A percentile compares a stretch with the other conserved stretches of the same genome.
These are phyloP conservation scores for Beta corolliflora DNA, from an alignment of 179 eudicot species.

Conservation along the genomic window DNA sequence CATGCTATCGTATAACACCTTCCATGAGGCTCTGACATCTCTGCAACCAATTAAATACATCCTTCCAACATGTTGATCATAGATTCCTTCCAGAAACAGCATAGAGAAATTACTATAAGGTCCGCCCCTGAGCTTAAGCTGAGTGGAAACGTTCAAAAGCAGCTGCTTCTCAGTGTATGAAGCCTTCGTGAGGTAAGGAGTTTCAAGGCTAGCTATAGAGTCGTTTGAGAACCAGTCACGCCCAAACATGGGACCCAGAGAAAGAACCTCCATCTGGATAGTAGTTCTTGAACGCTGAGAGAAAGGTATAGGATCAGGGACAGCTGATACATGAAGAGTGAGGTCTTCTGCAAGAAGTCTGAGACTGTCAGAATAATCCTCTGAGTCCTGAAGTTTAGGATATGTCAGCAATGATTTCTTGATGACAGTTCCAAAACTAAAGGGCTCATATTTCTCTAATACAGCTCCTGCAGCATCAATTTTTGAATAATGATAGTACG, in stretches of 20 bases:
- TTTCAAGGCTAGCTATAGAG: conserved; percentile 32
- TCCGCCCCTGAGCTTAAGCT: conserved; percentile 43
- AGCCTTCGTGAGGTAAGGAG: conserved; percentile 43
- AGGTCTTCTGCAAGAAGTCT: conserved; percentile 81
- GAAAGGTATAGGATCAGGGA: conserved; percentile 49
- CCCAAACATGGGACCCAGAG: conserved; percentile 73
- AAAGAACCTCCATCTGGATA: conserved; percentile 59
- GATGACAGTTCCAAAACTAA: conserved; percentile 54
- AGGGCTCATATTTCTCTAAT: conserved; percentile 73
- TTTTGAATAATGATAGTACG: conserved; percentile 70
- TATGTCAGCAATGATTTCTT: conserved; percentile 65
- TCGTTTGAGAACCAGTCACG: conserved; percentile 40
- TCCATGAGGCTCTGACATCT: conserved; percentile 78
- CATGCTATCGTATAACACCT: conserved; percentile 51
- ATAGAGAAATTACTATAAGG: conserved; percentile 44
- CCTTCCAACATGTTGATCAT: conserved; percentile 69
- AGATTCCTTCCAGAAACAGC: conserved; percentile 79
- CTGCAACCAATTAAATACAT: conserved; percentile 88
- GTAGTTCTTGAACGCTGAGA: conserved; percentile 39
- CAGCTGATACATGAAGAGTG: conserved; percentile 60
- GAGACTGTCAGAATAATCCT: conserved; percentile 43
- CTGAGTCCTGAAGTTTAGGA: conserved; percentile 69
- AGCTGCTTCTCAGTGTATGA: conserved; percentile 65
- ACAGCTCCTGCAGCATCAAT: conserved; percentile 47
- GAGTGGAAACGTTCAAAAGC: conserved; percentile 75